Base-by-base conservation (phyloP, 805 yeast genomes). In the Kluyveromyces siamensis region DNA sequence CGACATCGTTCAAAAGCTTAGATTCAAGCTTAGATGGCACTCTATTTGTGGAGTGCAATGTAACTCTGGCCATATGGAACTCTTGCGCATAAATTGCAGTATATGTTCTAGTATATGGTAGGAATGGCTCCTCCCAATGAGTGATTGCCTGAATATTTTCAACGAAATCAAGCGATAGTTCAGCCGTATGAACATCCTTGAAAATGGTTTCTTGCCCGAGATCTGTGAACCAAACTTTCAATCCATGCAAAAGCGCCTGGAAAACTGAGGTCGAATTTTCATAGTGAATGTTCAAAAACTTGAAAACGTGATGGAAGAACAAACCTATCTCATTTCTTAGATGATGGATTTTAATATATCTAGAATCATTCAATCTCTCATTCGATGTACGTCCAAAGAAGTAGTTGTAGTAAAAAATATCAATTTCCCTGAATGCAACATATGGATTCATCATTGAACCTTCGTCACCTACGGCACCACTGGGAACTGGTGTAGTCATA, bases 201-300 rank as follows among this genome's bases (percentile, higher is more conserved):
- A 81, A 74, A 0, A 83, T 65, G 11, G 84, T 69, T 55, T 87
- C 95, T 48, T 78, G 74, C 1, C 96, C 95, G 25, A 84, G 83
- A 59, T 88, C 93, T 25, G 84, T 72, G 55, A 84, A 82, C 87
- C 95, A 93, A 7, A 83, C 78, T 52, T 83, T 80, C 41, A 84
- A 61, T 2, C 83, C 81, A 57, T 79, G 77, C 33, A 88, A 66
- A 35, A 83, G 72, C 42, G 80, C 77, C 52, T 79, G 79, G 60
- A 82, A 75, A 6, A 84, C 61, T 11, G 77, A 76, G 8, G 84
- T 76, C 51, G 87, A 83, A 51, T 86, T 88, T 39, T 76, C 80
- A 41, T 74, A 75, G 45, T 76, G 66, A 1, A 70, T 62, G 7
- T 66, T 56, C 49, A 88, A 64, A 53, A 73, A 75, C 8, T 65